Evolutionary conservation across 2,329 filamentous ascomycete species (phyloP), one percentile per base, ranked within the genome.

Genomic region (Fonsecaea pedrosoi): DNA sequence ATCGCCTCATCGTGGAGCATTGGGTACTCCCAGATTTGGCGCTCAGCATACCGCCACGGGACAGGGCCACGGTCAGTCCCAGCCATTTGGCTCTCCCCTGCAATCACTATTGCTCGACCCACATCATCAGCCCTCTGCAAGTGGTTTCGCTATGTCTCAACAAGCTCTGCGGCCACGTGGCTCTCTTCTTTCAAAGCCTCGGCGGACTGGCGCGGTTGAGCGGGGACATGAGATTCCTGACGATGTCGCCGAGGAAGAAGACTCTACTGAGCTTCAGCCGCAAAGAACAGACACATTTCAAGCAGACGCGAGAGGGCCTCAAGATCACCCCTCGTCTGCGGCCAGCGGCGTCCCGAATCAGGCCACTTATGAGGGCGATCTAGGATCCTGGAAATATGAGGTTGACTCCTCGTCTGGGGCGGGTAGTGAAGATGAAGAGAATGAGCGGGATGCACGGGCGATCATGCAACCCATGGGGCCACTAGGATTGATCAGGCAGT

Each of bases 401-500:
- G 60, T 70, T 54, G 70, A 72, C 15, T 67, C 71, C 77, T 50
- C 75, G 74, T 65, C 71, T 64, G 74, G 74, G 3, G 78, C 81
- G 25, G 82, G 80, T 25, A 81, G 77, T 3, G 84, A 84, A 4
- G 82, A 82, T 15, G 79, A 78, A 8, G 82, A 83, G 35, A 80
- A 82, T 60, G 81, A 84, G 7, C 80, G 58, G 18, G 60, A 68
- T 45, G 62, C 56, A 25, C 34, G 83, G 18, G 79, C 77, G 8
- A 75, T 82, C 35, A 77, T 79, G 53, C 74, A 75, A 37, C 78
- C 74, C 38, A 83, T 83, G 4, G 88, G 88, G 1, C 88, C 90
- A 4, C 76, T 91, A 65, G 88, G 88, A 8, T 76, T 91, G 71
- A 81, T 91, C 64, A 86, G 89, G 74, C 87, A 91, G 73, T 90